Evolutionary conservation across 495 filamentous ascomycete genomes (phyloP).

Genomic region (Pyrenula aspistea): DNA sequence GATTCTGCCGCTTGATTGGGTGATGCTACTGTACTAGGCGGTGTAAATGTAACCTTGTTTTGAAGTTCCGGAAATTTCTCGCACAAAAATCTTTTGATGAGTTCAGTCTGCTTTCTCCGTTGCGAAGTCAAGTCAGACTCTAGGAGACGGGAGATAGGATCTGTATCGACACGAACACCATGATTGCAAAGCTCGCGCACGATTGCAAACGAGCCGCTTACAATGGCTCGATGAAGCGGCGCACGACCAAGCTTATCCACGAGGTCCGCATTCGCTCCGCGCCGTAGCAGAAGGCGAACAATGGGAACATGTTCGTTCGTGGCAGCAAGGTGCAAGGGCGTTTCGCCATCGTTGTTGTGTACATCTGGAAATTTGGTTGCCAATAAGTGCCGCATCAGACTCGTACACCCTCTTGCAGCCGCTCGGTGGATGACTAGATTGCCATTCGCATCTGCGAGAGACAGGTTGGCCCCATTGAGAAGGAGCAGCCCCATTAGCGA

Average conservation of each 20-base stretch:
- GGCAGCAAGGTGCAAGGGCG: conserved; percentile 46
- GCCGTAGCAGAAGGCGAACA: conserved; percentile 38
- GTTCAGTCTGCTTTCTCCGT: not conserved
- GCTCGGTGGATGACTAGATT: not conserved
- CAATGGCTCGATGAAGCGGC: not conserved
- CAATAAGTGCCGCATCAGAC: not conserved
- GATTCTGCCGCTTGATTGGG: not conserved
- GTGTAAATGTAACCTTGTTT: not conserved
- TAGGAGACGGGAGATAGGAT: not conserved
- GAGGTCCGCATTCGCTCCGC: conserved; percentile 35
- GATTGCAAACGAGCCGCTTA: not conserved
- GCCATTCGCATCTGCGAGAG: not conserved
- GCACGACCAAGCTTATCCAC: not conserved
- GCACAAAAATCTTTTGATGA: not conserved
- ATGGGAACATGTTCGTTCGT: conserved; percentile 40
- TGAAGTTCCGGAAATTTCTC: not conserved
- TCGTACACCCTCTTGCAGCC: not conserved
- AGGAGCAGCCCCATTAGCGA: not conserved
- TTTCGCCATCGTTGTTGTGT: conserved; percentile 28
- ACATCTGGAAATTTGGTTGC: not conserved
- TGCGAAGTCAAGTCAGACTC: not conserved
- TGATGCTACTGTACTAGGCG: not conserved
- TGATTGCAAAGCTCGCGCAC: not conserved
- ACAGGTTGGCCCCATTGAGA: not conserved
- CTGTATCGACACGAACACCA: not conserved